Evolutionary conservation across 345 rosid genomes (phyloP).

Genomic region (Psidium friedrichsthalianum): DNA sequence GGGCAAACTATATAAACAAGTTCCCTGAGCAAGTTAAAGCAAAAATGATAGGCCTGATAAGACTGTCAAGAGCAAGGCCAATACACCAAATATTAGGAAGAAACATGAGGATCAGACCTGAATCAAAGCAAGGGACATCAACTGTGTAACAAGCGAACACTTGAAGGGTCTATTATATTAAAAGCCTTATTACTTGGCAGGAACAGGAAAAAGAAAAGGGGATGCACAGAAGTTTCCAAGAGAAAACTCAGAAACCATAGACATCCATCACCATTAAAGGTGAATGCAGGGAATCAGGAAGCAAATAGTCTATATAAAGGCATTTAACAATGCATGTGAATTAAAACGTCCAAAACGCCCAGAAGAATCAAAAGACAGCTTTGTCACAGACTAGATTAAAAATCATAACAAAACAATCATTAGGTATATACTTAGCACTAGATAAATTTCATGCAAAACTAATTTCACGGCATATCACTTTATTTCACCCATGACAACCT

Average conservation of each 20-base stretch:
- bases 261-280: neutral
- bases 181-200: neutral
- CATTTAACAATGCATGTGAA: neutral
- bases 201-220: neutral
- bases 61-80: neutral
- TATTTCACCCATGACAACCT: neutral
- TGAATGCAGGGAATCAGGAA: neutral
- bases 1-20: neutral
- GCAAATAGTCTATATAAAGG: neutral
- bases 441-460: neutral
- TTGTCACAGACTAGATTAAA: neutral
- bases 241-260: neutral
- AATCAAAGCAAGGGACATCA: neutral
- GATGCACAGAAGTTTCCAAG: neutral
- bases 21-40: neutral
- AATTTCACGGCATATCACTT: neutral
- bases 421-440: neutral
- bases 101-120: neutral
- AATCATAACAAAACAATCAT: neutral
- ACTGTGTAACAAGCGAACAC: neutral
- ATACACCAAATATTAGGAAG: neutral
- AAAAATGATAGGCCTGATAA: neutral
- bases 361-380: neutral
- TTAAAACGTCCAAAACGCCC: neutral
- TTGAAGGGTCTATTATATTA: neutral